phyloP scores from a whole-genome alignment of 2,329 filamentous ascomycete genomes.

The Penicillium sp. region DNA sequence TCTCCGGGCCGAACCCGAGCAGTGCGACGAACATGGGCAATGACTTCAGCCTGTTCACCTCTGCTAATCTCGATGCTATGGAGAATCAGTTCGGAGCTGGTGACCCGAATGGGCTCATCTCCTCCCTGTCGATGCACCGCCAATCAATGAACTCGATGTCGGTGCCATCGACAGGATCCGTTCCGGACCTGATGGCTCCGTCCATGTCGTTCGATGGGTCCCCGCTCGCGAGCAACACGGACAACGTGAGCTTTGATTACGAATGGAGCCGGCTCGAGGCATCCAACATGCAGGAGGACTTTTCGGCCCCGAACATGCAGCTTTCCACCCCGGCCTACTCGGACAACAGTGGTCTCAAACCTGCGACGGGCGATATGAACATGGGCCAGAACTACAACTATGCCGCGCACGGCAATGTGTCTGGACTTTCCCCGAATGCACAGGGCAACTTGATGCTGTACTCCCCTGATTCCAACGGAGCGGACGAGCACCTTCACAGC shows the following conservation, averaged over 20 bases:
- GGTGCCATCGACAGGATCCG: constrained; percentile 22
- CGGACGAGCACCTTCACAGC: constrained; percentile 28
- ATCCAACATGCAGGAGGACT: constrained; percentile 27
- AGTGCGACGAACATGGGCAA: constrained; percentile 20
- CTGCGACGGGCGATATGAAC: constrained; percentile 19
- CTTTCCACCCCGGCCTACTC: constrained; percentile 24
- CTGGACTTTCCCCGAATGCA: constrained; percentile 30
- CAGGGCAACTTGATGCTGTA: constrained; percentile 37
- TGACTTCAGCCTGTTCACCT: constrained; percentile 25
- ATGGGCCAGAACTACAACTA: constrained; percentile 19
- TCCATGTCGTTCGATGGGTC: constrained; percentile 27
- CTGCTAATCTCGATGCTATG: constrained; percentile 33
- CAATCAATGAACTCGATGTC: constrained; percentile 31
- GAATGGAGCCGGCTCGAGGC: constrained; percentile 31
- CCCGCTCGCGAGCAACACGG: constrained; percentile 26
- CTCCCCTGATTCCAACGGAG: constrained; percentile 27
- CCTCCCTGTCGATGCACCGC: constrained; percentile 29
- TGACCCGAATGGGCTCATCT: constrained; percentile 33
- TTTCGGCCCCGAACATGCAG: constrained; percentile 30
- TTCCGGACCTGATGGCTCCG: constrained; percentile 27
- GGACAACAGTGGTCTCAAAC: constrained; percentile 12
- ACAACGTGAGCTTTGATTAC: constrained; percentile 25
- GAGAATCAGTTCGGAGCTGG: constrained; percentile 33
- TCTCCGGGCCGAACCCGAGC: constrained; percentile 9
- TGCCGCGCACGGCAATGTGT: constrained; percentile 16